These are phyloP conservation scores for Bryoerythrophyllum caledonicum DNA, from an alignment of 225 moss, liverwort and hornwort genomes.

Conservation along the genomic window DNA sequence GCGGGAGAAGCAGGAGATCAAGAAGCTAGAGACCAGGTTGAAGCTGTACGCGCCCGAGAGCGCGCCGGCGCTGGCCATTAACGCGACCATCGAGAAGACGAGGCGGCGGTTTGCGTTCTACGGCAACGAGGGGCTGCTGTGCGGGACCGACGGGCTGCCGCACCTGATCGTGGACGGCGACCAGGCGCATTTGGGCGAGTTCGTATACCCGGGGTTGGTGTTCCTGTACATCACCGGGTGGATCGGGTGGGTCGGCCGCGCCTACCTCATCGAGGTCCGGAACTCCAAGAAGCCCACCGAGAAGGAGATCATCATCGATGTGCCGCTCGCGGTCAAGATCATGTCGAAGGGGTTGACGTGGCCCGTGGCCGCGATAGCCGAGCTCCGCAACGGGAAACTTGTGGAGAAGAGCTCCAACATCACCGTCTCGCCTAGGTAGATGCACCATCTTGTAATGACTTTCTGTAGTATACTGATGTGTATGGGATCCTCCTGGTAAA, in stretches of 20 bases:
- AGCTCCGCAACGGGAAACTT: constrained; percentile 65
- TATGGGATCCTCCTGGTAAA: neutral
- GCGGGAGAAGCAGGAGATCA: constrained; percentile 86
- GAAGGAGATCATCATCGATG: constrained; percentile 98
- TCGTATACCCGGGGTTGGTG: constrained; percentile 86
- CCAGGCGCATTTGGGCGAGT: constrained; percentile 91
- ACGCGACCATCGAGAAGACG: constrained; percentile 83
- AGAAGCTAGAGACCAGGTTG: constrained; percentile 73
- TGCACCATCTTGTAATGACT: neutral
- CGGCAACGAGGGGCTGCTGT: constrained; percentile 60
- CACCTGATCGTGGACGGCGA: constrained; percentile 93
- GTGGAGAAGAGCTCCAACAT: constrained; percentile 70
- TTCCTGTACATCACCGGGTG: constrained; percentile 94
- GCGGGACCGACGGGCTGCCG: constrained; percentile 89
- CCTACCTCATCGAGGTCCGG: constrained; percentile 45
- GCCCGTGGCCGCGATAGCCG: constrained; percentile 54
- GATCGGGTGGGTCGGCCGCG: constrained; percentile 93
- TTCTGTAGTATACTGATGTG: neutral
- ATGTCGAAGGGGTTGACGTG: constrained; percentile 76
- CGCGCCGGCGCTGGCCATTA: constrained; percentile 84
- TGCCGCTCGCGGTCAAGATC: constrained; percentile 67
- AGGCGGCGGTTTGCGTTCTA: constrained; percentile 66
- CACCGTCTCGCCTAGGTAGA: constrained; percentile 87
- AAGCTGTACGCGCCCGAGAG: constrained; percentile 73
- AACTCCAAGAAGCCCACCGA: constrained; percentile 63